Conservation (phyloP, 2,329 filamentous ascomycete species). For the Colletotrichum horii region DNA sequence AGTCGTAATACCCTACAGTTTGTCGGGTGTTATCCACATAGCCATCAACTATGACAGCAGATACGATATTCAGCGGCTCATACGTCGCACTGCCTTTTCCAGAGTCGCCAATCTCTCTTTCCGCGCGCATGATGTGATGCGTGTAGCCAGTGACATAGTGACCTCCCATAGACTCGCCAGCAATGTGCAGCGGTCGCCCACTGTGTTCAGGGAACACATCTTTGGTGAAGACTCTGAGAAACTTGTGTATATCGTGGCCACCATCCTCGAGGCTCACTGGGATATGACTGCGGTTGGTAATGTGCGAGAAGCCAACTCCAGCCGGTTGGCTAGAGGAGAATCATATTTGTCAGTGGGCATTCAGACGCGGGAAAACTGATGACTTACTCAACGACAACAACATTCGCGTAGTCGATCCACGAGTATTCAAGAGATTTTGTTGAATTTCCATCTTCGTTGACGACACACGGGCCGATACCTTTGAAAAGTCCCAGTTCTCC, state of each 20-base stretch:
- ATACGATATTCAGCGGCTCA: background rate
- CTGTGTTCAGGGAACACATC: background rate
- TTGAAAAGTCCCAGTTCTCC: background rate
- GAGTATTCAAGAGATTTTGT: background rate
- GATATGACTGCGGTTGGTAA: background rate
- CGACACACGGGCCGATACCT: background rate
- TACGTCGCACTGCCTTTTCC: rapidly evolving
- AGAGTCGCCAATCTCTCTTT: background rate
- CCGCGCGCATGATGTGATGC: background rate
- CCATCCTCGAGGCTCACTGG: background rate
- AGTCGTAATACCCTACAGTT: background rate
- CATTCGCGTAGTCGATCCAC: background rate
- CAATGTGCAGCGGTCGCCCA: background rate
- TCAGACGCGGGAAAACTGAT: rapidly evolving
- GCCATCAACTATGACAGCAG: background rate
- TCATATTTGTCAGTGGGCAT: rapidly evolving
- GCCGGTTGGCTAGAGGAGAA: background rate
- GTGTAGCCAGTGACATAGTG: background rate
- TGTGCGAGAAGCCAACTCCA: background rate
- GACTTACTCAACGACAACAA: background rate
- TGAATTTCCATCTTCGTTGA: background rate
- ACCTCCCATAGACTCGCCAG: background rate
- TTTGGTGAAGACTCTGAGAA: background rate
- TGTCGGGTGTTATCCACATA: background rate
- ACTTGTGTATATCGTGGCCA: background rate